Evolutionary conservation across 2,329 filamentous ascomycete species (phyloP).

Genomic region (Cytospora mali): DNA sequence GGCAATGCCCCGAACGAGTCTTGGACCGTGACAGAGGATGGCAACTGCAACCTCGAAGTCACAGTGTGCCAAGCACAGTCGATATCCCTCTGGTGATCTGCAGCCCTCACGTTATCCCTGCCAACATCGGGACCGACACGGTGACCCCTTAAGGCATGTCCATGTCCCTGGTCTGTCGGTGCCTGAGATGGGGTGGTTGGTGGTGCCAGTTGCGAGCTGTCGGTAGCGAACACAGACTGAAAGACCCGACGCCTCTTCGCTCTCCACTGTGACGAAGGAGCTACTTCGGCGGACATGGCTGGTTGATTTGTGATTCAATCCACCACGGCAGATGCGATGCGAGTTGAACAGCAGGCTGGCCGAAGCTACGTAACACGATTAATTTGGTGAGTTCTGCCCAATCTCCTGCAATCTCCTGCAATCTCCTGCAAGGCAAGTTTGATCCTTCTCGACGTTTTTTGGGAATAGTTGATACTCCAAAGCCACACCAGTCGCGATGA

Average conservation of each 20-base stretch:
- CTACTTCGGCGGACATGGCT: slow-evolving; percentile 23
- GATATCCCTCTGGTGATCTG: slow-evolving; percentile 58
- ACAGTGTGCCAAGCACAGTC: slow-evolving; percentile 66
- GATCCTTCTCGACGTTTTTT: neutral
- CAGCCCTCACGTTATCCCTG: slow-evolving; percentile 18
- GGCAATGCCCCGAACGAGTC: slow-evolving; percentile 55
- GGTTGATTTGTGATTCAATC: neutral
- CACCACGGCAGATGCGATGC: neutral
- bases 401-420: neutral
- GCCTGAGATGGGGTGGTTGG: slow-evolving; percentile 42
- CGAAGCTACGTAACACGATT: neutral
- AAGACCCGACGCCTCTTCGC: slow-evolving; percentile 54
- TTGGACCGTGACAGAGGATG: slow-evolving; percentile 56
- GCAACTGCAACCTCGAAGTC: slow-evolving; percentile 59
- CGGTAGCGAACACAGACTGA: slow-evolving; percentile 58
- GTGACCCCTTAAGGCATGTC: slow-evolving; percentile 44
- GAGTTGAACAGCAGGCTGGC: neutral
- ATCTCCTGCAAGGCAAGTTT: neutral
- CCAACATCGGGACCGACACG: slow-evolving; percentile 23
- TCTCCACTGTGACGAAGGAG: slow-evolving; percentile 45
- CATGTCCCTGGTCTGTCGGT: slow-evolving; percentile 46
- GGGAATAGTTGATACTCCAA: too few species aligned
- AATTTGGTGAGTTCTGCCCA: neutral
- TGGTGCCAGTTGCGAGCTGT: slow-evolving; percentile 53
- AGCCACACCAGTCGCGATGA: neutral